phyloP scores from a whole-genome alignment of 352 stramenopile species.

The Globisporangium rhizosaccharum region DNA sequence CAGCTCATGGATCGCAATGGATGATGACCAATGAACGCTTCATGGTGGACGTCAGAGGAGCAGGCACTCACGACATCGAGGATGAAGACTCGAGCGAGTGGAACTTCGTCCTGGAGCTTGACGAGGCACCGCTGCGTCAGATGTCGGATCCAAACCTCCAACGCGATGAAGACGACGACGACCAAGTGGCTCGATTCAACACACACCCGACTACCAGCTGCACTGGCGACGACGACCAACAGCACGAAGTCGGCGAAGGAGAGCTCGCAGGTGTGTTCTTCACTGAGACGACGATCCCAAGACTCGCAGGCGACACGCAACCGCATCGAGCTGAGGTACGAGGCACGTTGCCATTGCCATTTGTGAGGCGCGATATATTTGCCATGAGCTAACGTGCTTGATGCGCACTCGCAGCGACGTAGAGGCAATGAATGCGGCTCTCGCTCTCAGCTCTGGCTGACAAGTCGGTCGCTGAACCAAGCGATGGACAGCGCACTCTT shows the following conservation, averaged over 20 bases:
- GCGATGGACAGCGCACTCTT: not conserved
- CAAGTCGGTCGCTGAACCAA: constrained; percentile 7
- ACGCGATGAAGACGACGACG: no score
- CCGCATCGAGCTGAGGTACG: not conserved
- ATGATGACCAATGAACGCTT: no score
- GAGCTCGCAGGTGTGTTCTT: constrained; percentile 16
- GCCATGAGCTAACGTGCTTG: not conserved
- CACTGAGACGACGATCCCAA: constrained; percentile 7
- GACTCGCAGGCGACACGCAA: not conserved
- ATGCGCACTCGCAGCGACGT: not conserved
- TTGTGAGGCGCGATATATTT: not conserved
- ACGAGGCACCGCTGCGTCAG: no score
- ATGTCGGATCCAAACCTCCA: no score
- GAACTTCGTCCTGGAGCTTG: no score
- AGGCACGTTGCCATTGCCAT: no score
- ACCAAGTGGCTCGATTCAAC: no score
- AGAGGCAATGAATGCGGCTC: not conserved
- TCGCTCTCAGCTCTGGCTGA: constrained; percentile 5
- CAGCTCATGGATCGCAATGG: no score
- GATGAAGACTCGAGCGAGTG: no score
- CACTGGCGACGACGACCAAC: not conserved
- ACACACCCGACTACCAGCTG: no score
- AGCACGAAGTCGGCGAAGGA: constrained; percentile 1
- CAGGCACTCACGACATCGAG: no score
- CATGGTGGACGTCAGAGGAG: no score